These are phyloP conservation scores for Epichloe sp. DNA, from an alignment of 2,329 filamentous ascomycete genomes.

Conservation along the genomic window DNA sequence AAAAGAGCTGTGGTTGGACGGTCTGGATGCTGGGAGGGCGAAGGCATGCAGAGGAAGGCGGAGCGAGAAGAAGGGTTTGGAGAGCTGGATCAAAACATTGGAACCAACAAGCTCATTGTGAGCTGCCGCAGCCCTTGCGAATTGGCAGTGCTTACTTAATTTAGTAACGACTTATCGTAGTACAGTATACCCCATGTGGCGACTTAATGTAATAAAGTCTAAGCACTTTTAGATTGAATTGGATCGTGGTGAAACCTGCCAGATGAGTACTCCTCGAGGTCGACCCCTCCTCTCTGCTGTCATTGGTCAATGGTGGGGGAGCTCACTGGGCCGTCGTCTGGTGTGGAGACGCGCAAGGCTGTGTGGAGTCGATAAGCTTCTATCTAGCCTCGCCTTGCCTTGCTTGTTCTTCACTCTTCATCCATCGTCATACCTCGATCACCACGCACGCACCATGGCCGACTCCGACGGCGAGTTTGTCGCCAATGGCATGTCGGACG, in stretches of 20 bases:
- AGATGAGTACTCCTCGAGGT: not conserved
- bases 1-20: not conserved
- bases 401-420: not conserved
- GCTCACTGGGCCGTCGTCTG: not conserved
- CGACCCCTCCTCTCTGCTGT: not conserved
- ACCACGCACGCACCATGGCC: constrained; percentile 37
- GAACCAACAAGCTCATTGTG: not conserved
- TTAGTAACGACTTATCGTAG: constrained; percentile 2
- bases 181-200: constrained; percentile 6
- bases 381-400: not conserved
- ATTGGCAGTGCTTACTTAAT: not conserved
- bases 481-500: constrained; percentile 48
- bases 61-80: not conserved
- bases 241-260: not conserved
- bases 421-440: not conserved
- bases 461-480: constrained; percentile 63
- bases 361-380: not conserved
- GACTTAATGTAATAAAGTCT: constrained; percentile 5
- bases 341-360: constrained; percentile 1
- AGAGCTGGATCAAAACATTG: not conserved
- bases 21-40: not conserved
- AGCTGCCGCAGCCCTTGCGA: not conserved
- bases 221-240: not conserved
- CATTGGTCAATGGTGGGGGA: not conserved
- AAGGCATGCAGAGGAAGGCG: not conserved